Evolutionary conservation across 2,329 filamentous ascomycete genomes (phyloP), one percentile per base, ranked within the genome.

Genomic region (Cryphonectria radicalis): DNA sequence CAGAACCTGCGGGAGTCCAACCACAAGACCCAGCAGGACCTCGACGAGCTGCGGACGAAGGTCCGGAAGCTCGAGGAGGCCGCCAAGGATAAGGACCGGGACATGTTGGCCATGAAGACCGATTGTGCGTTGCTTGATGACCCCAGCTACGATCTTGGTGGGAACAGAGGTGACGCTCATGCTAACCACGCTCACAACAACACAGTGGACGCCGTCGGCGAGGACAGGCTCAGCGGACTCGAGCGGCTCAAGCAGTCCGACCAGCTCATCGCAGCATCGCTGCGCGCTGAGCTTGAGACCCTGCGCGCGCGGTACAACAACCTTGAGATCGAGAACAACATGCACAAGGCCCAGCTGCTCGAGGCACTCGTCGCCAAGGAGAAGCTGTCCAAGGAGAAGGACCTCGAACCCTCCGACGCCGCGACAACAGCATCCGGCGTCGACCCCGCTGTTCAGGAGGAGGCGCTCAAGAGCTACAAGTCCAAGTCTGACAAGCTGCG

Each of bases 361-460:
- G 84, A 88, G 57, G 86, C 87, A 62, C 82, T 91, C 25, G 82
- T 91, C 63, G 84, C 86, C 73, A 90, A 90, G 77, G 88, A 91
- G 72, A 86, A 86, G 78, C 81, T 90, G 68, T 84, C 86, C 69
- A 87, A 87, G 77, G 84, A 88, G 71, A 80, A 85, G 50, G 86
- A 88, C 74, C 22, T 63, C 25, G 83, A 84, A 66, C 79, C 78
- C 67, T 78, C 79, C 69, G 74, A 76, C 28, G 77, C 80, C 46
- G 78, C 75, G 74, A 80, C 73, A 67, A 80, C 76, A 74, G 76
- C 71, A 19, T 10, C 40, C 35, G 62, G 62, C 68, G 76, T 75
- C 66, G 79, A 78, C 71, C 80, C 74, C 80, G 68, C 79, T 80
- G 70, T 74, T 73, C 46, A 77, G 76, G 73, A 76, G 5, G 82